phyloP scores from a whole-genome alignment of 2,329 filamentous ascomycete genomes.

The Hirsutella thompsonii region DNA sequence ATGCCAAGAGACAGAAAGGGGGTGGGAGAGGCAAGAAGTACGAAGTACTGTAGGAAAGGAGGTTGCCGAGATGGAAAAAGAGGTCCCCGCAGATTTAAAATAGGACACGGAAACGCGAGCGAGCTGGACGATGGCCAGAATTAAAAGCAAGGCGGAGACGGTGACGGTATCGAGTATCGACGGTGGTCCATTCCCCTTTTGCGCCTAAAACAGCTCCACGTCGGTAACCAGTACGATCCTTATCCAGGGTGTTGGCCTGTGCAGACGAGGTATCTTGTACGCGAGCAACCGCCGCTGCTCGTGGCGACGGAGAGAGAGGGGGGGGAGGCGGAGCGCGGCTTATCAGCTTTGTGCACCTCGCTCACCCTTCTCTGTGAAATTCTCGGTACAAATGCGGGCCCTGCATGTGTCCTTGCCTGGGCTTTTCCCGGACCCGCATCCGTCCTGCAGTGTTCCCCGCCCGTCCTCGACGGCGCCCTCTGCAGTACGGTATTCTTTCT shows the following conservation, averaged over 20 bases:
- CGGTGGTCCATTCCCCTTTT: background rate
- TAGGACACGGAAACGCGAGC: background rate
- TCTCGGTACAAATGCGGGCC: too few species aligned
- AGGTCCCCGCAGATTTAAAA: background rate
- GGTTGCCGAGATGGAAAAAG: background rate
- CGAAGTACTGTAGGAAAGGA: background rate
- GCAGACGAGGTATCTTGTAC: background rate
- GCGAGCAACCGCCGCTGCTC: too few species aligned
- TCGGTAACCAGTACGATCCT: background rate
- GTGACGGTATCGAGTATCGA: conserved; percentile 1
- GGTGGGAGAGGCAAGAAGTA: background rate
- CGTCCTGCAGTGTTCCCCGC: too few species aligned
- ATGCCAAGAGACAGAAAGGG: too few species aligned
- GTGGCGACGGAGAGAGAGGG: too few species aligned
- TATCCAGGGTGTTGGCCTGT: background rate
- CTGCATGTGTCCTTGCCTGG: too few species aligned
- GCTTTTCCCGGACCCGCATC: too few species aligned
- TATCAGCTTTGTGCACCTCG: too few species aligned
- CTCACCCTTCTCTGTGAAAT: too few species aligned
- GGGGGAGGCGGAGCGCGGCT: too few species aligned
- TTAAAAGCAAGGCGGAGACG: background rate
- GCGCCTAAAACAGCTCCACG: background rate
- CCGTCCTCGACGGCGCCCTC: background rate
- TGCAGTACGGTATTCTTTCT: background rate
- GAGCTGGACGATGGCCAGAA: background rate